Conservation (phyloP, 2,329 filamentous ascomycete species). For the Aspergillus neotritici region DNA sequence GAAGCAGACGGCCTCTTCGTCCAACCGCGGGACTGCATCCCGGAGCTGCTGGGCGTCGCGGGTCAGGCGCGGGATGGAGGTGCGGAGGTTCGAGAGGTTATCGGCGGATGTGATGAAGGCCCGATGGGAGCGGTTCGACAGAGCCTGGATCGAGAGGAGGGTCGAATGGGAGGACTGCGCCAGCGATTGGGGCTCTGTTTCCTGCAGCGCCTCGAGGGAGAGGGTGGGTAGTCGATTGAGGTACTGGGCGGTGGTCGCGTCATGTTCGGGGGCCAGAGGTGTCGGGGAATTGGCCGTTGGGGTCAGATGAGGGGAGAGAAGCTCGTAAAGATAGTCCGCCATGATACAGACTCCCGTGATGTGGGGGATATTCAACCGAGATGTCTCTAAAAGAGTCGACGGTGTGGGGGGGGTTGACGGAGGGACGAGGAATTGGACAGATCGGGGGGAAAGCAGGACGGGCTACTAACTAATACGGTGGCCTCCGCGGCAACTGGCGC, state of each 20-base stretch:
- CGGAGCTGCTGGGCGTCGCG: conserved; percentile 62
- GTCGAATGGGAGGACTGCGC: conserved; percentile 73
- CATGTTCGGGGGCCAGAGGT: conserved; percentile 10
- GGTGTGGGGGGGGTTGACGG: no score
- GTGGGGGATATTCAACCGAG: conserved; percentile 4
- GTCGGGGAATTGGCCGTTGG: conserved; percentile 21
- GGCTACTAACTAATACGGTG: conserved; percentile 12
- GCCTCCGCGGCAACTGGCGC: conserved; percentile 28
- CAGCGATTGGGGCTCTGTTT: conserved; percentile 72
- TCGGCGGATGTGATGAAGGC: conserved; percentile 74
- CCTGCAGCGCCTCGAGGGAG: conserved; percentile 64
- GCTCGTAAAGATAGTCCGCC: conserved; percentile 69
- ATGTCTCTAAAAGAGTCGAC: conserved; percentile 8
- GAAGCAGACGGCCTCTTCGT: conserved; percentile 72
- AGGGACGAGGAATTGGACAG: conserved; percentile 8
- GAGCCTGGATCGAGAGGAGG: conserved; percentile 73
- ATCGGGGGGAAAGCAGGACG: conserved; percentile 6
- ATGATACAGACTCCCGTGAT: conserved; percentile 36
- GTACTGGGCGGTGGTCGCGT: conserved; percentile 52
- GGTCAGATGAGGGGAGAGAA: conserved; percentile 60
- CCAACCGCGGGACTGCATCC: conserved; percentile 69
- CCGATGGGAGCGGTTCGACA: conserved; percentile 85
- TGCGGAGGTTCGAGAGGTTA: conserved; percentile 66
- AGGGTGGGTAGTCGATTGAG: conserved; percentile 72
- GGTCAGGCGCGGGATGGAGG: conserved; percentile 66